Evolutionary conservation across 495 filamentous ascomycete species (phyloP).

Genomic region (Apodospora peruviana): DNA sequence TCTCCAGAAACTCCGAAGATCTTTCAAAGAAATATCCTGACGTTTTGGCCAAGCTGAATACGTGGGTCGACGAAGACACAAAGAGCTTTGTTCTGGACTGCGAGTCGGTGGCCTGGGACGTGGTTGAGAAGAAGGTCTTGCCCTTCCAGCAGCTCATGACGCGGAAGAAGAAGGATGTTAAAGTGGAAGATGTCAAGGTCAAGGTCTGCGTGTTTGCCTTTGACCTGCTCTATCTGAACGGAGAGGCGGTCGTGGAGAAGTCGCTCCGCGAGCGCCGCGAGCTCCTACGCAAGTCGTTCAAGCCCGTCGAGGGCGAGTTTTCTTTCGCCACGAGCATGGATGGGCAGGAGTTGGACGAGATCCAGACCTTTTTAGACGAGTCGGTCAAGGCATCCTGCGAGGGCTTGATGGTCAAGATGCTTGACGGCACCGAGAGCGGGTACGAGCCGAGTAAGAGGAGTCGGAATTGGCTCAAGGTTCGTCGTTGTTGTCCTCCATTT

Average conservation of each 20-base stretch:
- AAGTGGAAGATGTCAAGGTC: slow-evolving; percentile 92
- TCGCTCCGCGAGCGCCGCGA: slow-evolving; percentile 78
- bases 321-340: slow-evolving; percentile 82
- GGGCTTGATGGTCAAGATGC: slow-evolving; percentile 98
- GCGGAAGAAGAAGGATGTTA: slow-evolving; percentile 94
- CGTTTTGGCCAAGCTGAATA: slow-evolving; percentile 77
- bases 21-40: slow-evolving; percentile 96
- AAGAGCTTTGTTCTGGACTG: slow-evolving; percentile 96
- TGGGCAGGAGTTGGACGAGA: slow-evolving; percentile 86
- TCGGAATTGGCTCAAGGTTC: slow-evolving; percentile 95
- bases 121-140: slow-evolving; percentile 82
- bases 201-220: slow-evolving; percentile 98
- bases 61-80: slow-evolving; percentile 84
- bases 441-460: slow-evolving; percentile 94
- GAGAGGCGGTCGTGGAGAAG: slow-evolving; percentile 84
- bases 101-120: slow-evolving; percentile 98
- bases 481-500: neutral
- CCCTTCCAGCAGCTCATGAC: slow-evolving; percentile 99
- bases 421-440: slow-evolving; percentile 82
- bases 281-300: slow-evolving; percentile 68
- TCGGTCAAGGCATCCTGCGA: slow-evolving; percentile 92
- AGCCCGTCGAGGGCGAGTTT: slow-evolving; percentile 80
- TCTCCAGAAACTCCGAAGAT: slow-evolving; percentile 95
- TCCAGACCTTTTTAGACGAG: slow-evolving; percentile 86
- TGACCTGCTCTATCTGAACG: slow-evolving; percentile 89